Percentiles rank a stretch among this genome's conserved stretches.
These are phyloP conservation scores for Colletotrichum cordylinicola DNA, from an alignment of 2,329 filamentous ascomycete genomes.

Conservation along the genomic window DNA sequence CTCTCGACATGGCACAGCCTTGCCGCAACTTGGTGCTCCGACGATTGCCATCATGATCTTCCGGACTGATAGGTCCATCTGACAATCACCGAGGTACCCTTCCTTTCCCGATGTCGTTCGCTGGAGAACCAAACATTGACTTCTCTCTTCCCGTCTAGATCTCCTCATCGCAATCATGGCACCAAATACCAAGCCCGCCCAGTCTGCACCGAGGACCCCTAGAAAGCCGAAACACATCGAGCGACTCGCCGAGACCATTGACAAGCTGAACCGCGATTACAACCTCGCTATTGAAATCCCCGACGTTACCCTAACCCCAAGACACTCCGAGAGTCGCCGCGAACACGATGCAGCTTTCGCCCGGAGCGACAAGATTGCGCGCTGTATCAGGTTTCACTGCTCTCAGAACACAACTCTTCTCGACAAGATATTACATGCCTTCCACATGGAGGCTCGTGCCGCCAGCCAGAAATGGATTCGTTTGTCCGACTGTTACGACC, in stretches of 20 bases:
- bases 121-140: too few relatives aligned
- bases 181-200: not conserved
- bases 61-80: not conserved
- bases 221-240: not conserved
- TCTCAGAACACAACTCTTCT: not conserved
- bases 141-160: not conserved
- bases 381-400: not conserved
- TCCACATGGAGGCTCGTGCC: not conserved
- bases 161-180: not conserved
- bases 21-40: not conserved
- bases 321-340: not conserved
- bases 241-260: not conserved
- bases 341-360: not conserved
- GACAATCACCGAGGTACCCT: not conserved
- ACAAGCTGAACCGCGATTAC: slow-evolving; percentile 17
- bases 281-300: slow-evolving; percentile 5
- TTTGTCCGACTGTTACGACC: not conserved
- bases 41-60: not conserved
- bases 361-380: not conserved
- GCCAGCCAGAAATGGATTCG: slow-evolving; percentile 4
- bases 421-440: not conserved
- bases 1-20: not conserved
- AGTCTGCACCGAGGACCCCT: not conserved
- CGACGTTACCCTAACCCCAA: not conserved
- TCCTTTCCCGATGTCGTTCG: not conserved